phyloP scores from a whole-genome alignment of 1,284 basidiomycete genomes.

The Ustilago tritici region DNA sequence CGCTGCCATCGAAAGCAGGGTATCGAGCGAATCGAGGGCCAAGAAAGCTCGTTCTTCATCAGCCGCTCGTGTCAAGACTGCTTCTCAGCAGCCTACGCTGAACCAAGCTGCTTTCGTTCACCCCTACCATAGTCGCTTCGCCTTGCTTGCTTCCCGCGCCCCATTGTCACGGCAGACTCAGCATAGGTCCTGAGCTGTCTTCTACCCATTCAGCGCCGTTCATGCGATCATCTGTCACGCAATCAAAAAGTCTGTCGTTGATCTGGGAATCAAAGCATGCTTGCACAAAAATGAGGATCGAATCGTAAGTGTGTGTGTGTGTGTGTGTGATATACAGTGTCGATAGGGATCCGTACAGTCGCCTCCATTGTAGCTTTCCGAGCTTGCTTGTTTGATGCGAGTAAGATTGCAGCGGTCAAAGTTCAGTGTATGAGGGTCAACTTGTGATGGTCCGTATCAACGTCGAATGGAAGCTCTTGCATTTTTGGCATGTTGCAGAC shows the following conservation, averaged over 20 bases:
- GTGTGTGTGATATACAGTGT: constrained; percentile 39
- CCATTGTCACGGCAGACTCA: neutral
- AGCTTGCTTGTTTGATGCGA: neutral
- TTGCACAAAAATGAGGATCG: constrained; percentile 26
- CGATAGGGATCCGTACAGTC: constrained; percentile 8
- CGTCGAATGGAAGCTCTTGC: constrained; percentile 12
- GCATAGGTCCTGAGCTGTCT: neutral
- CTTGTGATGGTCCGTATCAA: constrained; percentile 11
- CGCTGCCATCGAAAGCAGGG: neutral
- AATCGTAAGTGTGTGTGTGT: constrained; percentile 25
- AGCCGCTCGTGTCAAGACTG: neutral
- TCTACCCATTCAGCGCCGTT: neutral
- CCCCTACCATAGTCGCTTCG: constrained; percentile 29
- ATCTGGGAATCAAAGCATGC: constrained; percentile 40
- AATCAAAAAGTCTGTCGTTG: neutral
- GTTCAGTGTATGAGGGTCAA: neutral
- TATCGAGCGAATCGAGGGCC: neutral
- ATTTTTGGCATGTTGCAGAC: constrained; percentile 1
- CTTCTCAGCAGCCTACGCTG: constrained; percentile 14
- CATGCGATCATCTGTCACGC: constrained; percentile 8
- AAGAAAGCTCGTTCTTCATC: neutral
- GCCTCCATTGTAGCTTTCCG: neutral
- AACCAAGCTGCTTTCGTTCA: constrained; percentile 35
- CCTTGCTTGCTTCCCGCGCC: constrained; percentile 17
- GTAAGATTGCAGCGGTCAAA: neutral